A percentile compares a stretch with the other conserved stretches of the same genome.
Evolutionary conservation across 2,329 filamentous ascomycete genomes (phyloP).

Genomic region (Tolypocladium sp.): DNA sequence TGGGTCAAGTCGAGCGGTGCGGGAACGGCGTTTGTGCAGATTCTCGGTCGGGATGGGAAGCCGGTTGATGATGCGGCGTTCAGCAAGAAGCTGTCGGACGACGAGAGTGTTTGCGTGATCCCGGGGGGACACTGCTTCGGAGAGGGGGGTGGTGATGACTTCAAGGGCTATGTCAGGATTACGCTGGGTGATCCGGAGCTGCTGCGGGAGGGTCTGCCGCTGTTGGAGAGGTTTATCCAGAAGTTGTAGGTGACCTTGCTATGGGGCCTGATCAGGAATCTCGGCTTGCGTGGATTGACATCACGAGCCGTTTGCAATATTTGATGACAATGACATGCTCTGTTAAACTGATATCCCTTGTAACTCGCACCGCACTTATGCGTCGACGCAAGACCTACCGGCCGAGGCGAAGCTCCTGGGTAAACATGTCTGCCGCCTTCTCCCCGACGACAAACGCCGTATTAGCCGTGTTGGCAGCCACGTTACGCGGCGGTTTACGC

Average conservation of each 20-base stretch:
- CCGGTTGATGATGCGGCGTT: constrained; percentile 1
- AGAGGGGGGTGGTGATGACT: background rate
- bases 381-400: no score
- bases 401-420: no score
- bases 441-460: no score
- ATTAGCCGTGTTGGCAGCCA: no score
- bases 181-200: background rate
- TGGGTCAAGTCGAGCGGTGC: background rate
- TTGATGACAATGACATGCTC: no score
- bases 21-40: constrained; percentile 1
- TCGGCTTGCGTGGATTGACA: no score
- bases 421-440: no score
- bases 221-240: background rate
- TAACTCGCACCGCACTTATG: no score
- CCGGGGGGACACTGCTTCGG: background rate
- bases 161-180: constrained; percentile 1
- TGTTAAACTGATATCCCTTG: no score
- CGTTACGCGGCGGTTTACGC: no score
- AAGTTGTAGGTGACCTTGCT: background rate
- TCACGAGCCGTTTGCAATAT: no score
- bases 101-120: background rate
- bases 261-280: no score
- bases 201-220: background rate
- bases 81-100: background rate
- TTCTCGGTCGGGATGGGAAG: background rate